Percentiles rank a stretch among this genome's conserved stretches.
Conservation (phyloP, 129 eudicot genomes). For the Lonicera japonica region DNA sequence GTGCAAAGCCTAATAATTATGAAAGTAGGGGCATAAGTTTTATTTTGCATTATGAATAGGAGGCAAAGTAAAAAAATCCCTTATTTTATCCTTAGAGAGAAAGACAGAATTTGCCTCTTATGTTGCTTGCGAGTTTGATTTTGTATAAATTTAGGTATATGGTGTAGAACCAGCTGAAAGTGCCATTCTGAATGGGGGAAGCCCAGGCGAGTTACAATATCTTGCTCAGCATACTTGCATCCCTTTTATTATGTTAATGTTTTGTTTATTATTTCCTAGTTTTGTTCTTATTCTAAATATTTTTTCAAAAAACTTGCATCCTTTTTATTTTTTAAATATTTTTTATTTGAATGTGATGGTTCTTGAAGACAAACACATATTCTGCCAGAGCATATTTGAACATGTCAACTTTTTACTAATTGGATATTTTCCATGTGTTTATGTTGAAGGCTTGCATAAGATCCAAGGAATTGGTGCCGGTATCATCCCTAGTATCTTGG, state of each 20-base stretch:
- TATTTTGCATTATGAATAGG: too few relatives aligned
- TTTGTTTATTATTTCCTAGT: not conserved
- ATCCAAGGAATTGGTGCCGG: constrained; percentile 81
- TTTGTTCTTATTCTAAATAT: not conserved
- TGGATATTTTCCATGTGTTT: constrained; percentile 2
- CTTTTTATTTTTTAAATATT: not conserved
- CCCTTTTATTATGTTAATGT: not conserved
- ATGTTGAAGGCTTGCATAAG: constrained; percentile 42
- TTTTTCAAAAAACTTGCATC: not conserved
- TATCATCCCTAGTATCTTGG: constrained; percentile 40
- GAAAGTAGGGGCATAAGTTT: too few relatives aligned
- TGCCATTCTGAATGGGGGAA: constrained; percentile 52
- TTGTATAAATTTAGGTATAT: constrained; percentile 29
- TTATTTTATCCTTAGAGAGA: too few relatives aligned
- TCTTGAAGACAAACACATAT: not conserved
- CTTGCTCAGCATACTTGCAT: not conserved
- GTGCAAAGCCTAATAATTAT: too few relatives aligned
- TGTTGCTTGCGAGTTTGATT: not conserved
- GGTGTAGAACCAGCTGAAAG: constrained; percentile 75
- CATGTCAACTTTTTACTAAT: not conserved
- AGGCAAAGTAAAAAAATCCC: too few relatives aligned
- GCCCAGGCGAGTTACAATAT: constrained; percentile 31
- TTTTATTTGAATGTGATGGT: not conserved
- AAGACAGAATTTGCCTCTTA: not conserved
- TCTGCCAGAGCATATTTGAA: not conserved